Conservation (phyloP, 305 asterid genomes). For the Ilex paraguariensis region DNA sequence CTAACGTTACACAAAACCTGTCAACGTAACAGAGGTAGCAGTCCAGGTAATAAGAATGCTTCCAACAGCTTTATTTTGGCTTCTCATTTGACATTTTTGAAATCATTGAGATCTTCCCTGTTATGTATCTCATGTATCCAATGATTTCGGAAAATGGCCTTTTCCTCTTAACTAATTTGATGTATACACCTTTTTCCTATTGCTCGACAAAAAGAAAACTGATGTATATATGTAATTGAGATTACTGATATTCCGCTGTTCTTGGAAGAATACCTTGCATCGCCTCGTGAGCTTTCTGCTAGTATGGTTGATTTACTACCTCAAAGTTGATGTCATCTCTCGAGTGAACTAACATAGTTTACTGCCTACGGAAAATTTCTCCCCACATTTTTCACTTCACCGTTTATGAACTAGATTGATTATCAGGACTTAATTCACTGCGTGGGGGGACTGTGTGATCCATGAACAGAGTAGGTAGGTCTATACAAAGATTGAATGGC, state of each 20-base stretch:
- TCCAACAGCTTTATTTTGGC: slow-evolving; percentile 26
- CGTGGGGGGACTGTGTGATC: too few species aligned
- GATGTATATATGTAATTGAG: slow-evolving; percentile 35
- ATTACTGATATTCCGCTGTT: slow-evolving; percentile 20
- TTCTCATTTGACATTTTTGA: slow-evolving; percentile 35
- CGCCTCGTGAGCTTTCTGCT: too few species aligned
- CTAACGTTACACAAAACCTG: slow-evolving; percentile 47
- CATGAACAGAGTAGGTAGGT: too few species aligned
- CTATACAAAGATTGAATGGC: too few species aligned
- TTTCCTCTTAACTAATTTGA: slow-evolving; percentile 32
- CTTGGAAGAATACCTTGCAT: not conserved
- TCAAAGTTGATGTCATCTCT: too few species aligned
- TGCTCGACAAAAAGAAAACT: slow-evolving; percentile 26
- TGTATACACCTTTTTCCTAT: slow-evolving; percentile 27
- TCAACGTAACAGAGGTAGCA: slow-evolving; percentile 27
- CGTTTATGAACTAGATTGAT: too few species aligned
- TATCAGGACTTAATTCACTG: too few species aligned
- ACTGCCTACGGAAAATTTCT: too few species aligned
- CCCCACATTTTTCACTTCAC: too few species aligned
- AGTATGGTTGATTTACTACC: too few species aligned
- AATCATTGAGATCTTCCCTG: slow-evolving; percentile 18
- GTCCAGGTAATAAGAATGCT: slow-evolving; percentile 14
- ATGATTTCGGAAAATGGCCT: slow-evolving; percentile 34
- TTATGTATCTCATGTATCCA: slow-evolving; percentile 2
- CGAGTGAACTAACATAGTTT: too few species aligned